Evolutionary conservation across 768 basidiomycete genomes (phyloP).

Genomic region (Pisolithus marmoratus): DNA sequence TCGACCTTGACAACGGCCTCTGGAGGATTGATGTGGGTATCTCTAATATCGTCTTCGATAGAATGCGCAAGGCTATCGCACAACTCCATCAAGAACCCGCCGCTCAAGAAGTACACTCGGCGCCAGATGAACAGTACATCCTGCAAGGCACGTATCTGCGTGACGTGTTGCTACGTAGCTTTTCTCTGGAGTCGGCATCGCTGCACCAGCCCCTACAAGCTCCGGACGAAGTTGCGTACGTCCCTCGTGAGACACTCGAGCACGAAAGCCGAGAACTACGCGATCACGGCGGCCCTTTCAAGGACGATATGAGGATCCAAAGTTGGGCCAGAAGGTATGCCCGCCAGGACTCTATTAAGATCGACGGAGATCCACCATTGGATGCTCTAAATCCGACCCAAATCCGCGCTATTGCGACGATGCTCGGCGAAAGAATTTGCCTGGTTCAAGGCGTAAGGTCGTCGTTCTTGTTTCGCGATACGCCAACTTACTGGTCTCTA

Average conservation of each 20-base stretch:
- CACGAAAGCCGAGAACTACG: slow-evolving; percentile 25
- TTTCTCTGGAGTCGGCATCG: slow-evolving; percentile 29
- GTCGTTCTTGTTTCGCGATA: not conserved
- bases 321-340: slow-evolving; percentile 78
- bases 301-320: slow-evolving; percentile 66
- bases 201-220: slow-evolving; percentile 31
- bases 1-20: slow-evolving; percentile 35
- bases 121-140: slow-evolving; percentile 42
- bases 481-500: not conserved
- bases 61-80: slow-evolving; percentile 65
- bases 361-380: slow-evolving; percentile 77
- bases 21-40: slow-evolving; percentile 73
- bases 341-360: slow-evolving; percentile 46
- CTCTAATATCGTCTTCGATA: slow-evolving; percentile 57
- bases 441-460: slow-evolving; percentile 79
- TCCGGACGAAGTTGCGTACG: slow-evolving; percentile 35
- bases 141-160: slow-evolving; percentile 69
- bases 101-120: slow-evolving; percentile 29
- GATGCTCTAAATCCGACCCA: slow-evolving; percentile 69
- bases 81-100: slow-evolving; percentile 51
- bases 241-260: slow-evolving; percentile 33
- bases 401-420: slow-evolving; percentile 74
- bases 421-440: slow-evolving; percentile 75
- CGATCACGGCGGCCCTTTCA: slow-evolving; percentile 47
- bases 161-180: slow-evolving; percentile 61